Base-by-base conservation (phyloP, 2,329 filamentous ascomycete genomes). In the Truncatella angustata region DNA sequence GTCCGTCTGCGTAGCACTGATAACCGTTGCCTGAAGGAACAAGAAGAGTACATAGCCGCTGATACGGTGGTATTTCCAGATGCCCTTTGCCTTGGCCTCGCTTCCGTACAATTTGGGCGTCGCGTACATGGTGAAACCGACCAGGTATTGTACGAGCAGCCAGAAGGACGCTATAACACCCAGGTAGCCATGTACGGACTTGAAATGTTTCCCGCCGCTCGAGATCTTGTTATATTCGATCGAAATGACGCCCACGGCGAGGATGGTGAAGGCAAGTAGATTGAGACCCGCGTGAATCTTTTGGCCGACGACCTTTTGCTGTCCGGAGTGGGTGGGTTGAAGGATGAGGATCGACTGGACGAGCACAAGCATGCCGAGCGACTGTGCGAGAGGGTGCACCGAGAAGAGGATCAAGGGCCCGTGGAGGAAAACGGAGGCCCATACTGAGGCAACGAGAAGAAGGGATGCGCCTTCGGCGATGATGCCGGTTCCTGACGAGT, bases 51-150 rank as follows among this genome's bases (percentile, higher is more conserved):
- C 58, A 66, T 99, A 97, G 2, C 93, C 94, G 20, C 78, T 80
- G 50, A 81, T 72, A 26, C 93, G 84, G 69, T 97, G 94, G 63
- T 92, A 96, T 72, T 96, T 97, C 79, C 93, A 97, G 37, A 96
- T 69, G 21, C 77, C 77, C 78, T 92, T 95, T 18, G 91, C 93
- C 3, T 84, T 85, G 23, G 90, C 85, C 56, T 87, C 84, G 51
- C 90, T 85, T 4, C 92, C 92, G 62, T 93, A 95, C 2, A 55
- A 34, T 20, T 52, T 49, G 7, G 92, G 92, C 3, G 82, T 75
- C 53, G 84, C 90, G 76, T 87, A 97, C 73, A 94, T 90, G 28
- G 90, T 88, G 56, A 95, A 82, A 14, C 94, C 93, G 26, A 96
- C 81, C 1, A 87, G 46, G 40, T 89, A 86, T 73, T 97, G 94